Conservation (phyloP, 331 rosid species). For the Saraca asoca region DNA sequence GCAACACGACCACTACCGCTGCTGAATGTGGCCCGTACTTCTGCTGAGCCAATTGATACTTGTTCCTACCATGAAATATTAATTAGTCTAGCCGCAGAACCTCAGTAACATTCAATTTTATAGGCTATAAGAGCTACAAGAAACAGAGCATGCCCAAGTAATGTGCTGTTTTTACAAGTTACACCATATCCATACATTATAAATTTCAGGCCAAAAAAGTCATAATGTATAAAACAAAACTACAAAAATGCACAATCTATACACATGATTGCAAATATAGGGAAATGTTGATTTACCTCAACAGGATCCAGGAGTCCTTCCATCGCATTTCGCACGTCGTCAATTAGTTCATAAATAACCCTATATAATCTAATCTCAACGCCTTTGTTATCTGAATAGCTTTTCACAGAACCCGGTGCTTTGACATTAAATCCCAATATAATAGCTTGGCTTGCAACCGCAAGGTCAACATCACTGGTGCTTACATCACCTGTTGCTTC, state of each 20-base stretch:
- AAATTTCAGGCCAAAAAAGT: constrained; percentile 20
- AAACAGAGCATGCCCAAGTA: constrained; percentile 3
- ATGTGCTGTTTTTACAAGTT: constrained; percentile 11
- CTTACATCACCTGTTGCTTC: constrained; percentile 90
- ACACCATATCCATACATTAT: constrained; percentile 1
- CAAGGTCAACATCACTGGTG: constrained; percentile 94
- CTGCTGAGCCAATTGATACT: constrained; percentile 75
- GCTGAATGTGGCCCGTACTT: constrained; percentile 82
- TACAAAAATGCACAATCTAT: constrained; percentile 23
- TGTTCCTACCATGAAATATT: constrained; percentile 64
- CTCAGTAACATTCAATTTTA: constrained; percentile 30
- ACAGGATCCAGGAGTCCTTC: constrained; percentile 89
- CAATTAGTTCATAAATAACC: constrained; percentile 92
- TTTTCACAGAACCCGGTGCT: constrained; percentile 81
- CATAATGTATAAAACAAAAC: constrained; percentile 8
- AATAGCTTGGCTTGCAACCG: constrained; percentile 84
- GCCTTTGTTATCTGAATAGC: constrained; percentile 77
- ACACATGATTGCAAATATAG: constrained; percentile 2
- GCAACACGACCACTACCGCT: constrained; percentile 95
- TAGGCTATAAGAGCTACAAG: constrained; percentile 9
- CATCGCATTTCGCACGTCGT: constrained; percentile 91
- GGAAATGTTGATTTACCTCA: constrained; percentile 60
- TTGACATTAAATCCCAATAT: constrained; percentile 83
- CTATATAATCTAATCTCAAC: constrained; percentile 86
- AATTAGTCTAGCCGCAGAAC: constrained; percentile 28